Evolutionary conservation across 2,329 filamentous ascomycete genomes (phyloP), one percentile per base, ranked within the genome.

Genomic region (Alternaria burnsii): DNA sequence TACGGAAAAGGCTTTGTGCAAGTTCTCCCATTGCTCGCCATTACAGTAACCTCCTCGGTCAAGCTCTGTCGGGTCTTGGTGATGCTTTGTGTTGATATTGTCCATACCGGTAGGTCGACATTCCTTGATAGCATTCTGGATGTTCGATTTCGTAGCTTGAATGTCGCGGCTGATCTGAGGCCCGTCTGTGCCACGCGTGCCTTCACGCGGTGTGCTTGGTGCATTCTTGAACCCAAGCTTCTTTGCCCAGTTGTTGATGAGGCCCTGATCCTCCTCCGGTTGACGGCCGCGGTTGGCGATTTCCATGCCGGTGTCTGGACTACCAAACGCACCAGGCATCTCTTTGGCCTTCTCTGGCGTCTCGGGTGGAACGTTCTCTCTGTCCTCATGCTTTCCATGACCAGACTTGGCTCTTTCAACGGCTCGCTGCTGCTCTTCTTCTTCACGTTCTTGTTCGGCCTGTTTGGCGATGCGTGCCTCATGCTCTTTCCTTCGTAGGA

Each of bases 391-490:
- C 40, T 68, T 68, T 3, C 58, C 58, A 18, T 68, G 43, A 38
- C 64, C 66, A 11, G 72, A 65, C 52, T 73, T 75, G 38, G 70
- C 71, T 52, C 73, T 68, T 52, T 78, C 76, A 5, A 59, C 64
- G 14, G 67, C 66, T n/a, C 79, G 81, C 60, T 85, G 82, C 63
- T 82, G 80, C 65, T 86, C 86, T 68, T 90, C 86, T 58, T 87
- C 85, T 22, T 93, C 87, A 34, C 84, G 85, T 72, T 87, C 86
- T 66, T 90, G 87, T 72, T 97, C 92, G 71, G 89, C 89, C 71
- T 90, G 89, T 73, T 97, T 94, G 0, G 93, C 93, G 66, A 98
- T 89, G 53, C 92, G 88, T 6, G 92, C 92, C 77, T 98, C 93
- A 3, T 92, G 91, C 20, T 91, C 93, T 80, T 96, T 96, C 55